Evolutionary conservation across 2,329 filamentous ascomycete species (phyloP).

Genomic region (Leptographium flavum): DNA sequence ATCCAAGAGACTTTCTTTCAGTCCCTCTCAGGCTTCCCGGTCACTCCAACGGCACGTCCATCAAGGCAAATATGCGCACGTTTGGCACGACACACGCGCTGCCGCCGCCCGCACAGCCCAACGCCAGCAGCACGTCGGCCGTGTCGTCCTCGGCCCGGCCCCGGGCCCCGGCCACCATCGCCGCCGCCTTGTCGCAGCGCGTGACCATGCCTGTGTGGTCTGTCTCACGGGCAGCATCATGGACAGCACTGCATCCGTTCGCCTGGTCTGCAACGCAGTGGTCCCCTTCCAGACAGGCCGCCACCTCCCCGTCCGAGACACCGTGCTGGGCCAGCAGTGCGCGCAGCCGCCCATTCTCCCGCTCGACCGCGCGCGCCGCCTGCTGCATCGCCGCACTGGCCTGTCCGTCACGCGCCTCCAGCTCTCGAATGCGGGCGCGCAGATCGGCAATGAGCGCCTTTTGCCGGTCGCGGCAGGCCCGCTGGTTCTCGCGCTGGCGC

Average conservation of each 20-base stretch:
- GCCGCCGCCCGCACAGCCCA: slow-evolving; percentile 13
- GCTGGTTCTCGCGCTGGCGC: slow-evolving; percentile 33
- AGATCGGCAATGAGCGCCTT: slow-evolving; percentile 34
- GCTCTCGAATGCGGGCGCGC: slow-evolving; percentile 29
- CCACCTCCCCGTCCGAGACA: slow-evolving; percentile 2
- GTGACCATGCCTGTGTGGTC: no score
- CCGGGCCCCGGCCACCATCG: neutral
- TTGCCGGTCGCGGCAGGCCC: slow-evolving; percentile 34
- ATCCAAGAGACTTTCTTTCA: no score
- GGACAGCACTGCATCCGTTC: neutral
- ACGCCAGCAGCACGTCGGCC: neutral
- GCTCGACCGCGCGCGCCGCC: slow-evolving; percentile 32
- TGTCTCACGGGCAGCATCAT: no score
- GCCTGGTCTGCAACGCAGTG: neutral
- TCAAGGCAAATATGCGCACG: neutral
- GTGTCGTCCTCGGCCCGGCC: neutral
- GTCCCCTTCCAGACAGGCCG: neutral
- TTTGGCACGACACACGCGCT: slow-evolving; percentile 17
- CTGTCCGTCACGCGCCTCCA: slow-evolving; percentile 31
- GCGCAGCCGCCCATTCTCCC: slow-evolving; percentile 32
- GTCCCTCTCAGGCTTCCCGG: no score
- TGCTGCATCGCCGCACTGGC: slow-evolving; percentile 40
- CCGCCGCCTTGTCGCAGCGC: neutral
- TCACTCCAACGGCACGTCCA: no score
- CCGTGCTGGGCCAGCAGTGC: slow-evolving; percentile 11